A percentile compares a stretch with the other conserved stretches of the same genome.
Evolutionary conservation across 2,329 filamentous ascomycete species (phyloP).

Genomic region (Curvularia eragrostidis): DNA sequence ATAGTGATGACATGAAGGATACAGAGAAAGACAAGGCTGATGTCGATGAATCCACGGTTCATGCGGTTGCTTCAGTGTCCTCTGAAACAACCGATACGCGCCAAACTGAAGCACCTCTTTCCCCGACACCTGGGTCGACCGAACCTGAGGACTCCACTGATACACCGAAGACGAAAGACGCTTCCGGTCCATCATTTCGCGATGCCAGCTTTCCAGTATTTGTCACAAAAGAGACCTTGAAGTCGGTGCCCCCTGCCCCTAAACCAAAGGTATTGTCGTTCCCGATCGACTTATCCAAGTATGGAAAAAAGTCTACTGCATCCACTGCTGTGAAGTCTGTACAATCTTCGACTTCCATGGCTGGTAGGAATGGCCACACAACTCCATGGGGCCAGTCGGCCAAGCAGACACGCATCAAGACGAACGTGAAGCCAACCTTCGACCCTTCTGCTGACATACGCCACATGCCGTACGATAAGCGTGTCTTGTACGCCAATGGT

Average conservation of each 20-base stretch:
- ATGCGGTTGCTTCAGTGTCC: background rate
- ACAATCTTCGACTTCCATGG: background rate
- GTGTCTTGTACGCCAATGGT: conserved; percentile 29
- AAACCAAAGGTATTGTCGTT: conserved; percentile 32
- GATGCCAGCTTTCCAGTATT: conserved; percentile 17
- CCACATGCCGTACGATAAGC: conserved; percentile 29
- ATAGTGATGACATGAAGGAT: background rate
- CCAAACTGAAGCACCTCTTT: background rate
- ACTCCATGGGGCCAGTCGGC: background rate
- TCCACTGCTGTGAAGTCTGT: background rate
- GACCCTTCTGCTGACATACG: conserved; percentile 27
- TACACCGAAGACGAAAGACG: background rate
- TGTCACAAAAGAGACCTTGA: conserved; percentile 27
- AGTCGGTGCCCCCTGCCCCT: conserved; percentile 25
- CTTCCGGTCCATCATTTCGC: conserved; percentile 4
- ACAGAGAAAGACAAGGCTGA: background rate
- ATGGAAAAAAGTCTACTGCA: conserved; percentile 20
- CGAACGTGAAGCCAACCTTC: conserved; percentile 18
- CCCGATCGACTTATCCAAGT: conserved; percentile 32
- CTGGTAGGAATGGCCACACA: background rate
- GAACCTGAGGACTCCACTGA: background rate
- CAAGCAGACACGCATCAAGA: conserved; percentile 10
- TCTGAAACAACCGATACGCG: background rate
- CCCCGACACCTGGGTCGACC: background rate
- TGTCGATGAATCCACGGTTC: background rate